Evolutionary conservation across 768 basidiomycete genomes (phyloP).

Genomic region (Psilocybe cubensis): DNA sequence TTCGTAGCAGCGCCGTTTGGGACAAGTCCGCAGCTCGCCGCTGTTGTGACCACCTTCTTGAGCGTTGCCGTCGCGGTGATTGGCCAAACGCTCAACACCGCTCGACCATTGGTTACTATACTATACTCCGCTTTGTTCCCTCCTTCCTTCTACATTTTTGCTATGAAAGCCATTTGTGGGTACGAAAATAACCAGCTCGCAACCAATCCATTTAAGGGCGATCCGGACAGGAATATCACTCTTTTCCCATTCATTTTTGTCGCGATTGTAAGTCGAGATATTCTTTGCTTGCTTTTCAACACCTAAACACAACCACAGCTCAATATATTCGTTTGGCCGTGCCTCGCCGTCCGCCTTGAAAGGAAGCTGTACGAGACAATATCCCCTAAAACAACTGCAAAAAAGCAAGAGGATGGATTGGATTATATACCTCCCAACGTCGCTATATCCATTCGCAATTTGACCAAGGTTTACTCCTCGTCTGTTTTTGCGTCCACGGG

Average conservation of each 20-base stretch:
- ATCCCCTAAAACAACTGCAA: conserved; percentile 14
- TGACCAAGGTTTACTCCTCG: conserved; percentile 60
- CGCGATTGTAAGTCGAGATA: conserved; percentile 55
- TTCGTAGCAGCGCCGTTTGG: conserved; percentile 72
- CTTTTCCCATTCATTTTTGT: conserved; percentile 65
- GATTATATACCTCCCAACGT: conserved; percentile 37
- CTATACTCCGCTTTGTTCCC: conserved; percentile 76
- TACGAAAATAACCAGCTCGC: conserved; percentile 63
- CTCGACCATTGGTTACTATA: conserved; percentile 48
- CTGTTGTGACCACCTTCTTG: conserved; percentile 66
- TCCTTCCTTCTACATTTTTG: conserved; percentile 76
- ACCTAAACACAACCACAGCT: conserved; percentile 43
- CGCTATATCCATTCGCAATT: conserved; percentile 65
- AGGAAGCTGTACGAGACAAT: conserved; percentile 61
- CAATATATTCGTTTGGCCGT: conserved; percentile 76
- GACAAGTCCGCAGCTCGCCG: conserved; percentile 73
- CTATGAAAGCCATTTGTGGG: conserved; percentile 66
- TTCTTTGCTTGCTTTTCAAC: neutral
- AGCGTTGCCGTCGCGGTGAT: conserved; percentile 69
- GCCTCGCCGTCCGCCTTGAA: conserved; percentile 62
- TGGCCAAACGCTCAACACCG: conserved; percentile 54
- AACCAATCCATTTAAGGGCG: conserved; percentile 56
- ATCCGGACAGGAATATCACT: conserved; percentile 60
- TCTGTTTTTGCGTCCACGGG: conserved; percentile 51
- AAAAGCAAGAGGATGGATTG: conserved; percentile 3